These are phyloP conservation scores for Kurtzmaniella natalensis DNA, from an alignment of 1,139 yeast species.

Conservation along the genomic window DNA sequence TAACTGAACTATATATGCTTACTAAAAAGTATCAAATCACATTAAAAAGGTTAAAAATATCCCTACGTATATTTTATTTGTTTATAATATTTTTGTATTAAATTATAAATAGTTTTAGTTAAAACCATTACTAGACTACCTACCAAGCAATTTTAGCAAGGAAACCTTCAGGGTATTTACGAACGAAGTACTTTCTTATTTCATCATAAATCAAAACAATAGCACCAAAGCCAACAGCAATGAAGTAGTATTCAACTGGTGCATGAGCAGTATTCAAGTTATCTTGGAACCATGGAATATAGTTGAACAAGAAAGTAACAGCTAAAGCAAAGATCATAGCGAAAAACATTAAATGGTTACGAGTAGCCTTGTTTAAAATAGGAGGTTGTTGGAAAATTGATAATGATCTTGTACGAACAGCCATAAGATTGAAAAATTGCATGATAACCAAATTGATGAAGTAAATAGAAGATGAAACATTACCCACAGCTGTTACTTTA, in stretches of 20 bases:
- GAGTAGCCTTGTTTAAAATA: conserved; percentile 14
- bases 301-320: conserved; percentile 43
- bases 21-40: too few relatives aligned
- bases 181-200: conserved; percentile 32
- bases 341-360: conserved; percentile 15
- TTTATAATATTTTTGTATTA: too few relatives aligned
- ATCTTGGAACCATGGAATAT: conserved; percentile 39
- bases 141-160: conserved; percentile 43
- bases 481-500: conserved; percentile 19
- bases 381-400: conserved; percentile 42
- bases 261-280: conserved; percentile 35
- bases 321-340: conserved; percentile 37
- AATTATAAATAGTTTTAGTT: too few relatives aligned
- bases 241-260: conserved; percentile 47
- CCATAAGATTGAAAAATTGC: conserved; percentile 46
- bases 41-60: too few relatives aligned
- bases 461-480: conserved; percentile 43
- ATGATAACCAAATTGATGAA: conserved; percentile 47
- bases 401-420: conserved; percentile 42
- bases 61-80: too few relatives aligned
- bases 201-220: conserved; percentile 40
- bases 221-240: conserved; percentile 44
- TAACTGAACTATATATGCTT: too few relatives aligned
- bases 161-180: conserved; percentile 34
- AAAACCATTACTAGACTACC: too few relatives aligned